phyloP scores from a whole-genome alignment of 108 stramenopile genomes.

The Nitzschia sp. region DNA sequence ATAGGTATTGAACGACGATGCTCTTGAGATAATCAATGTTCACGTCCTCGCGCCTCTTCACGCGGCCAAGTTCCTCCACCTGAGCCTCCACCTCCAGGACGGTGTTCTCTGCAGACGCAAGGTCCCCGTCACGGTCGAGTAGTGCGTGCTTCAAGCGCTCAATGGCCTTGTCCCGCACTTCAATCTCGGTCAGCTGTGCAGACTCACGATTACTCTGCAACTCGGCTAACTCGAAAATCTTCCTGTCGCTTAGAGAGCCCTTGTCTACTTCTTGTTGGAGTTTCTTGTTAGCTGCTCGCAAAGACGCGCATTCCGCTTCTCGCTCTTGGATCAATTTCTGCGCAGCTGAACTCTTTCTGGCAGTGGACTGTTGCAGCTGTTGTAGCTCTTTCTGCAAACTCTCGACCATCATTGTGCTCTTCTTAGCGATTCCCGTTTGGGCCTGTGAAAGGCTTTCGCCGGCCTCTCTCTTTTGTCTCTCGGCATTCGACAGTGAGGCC shows the following conservation, averaged over 20 bases:
- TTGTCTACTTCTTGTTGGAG: conserved; percentile 86
- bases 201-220: conserved; percentile 88
- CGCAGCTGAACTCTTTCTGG: conserved; percentile 82
- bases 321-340: conserved; percentile 79
- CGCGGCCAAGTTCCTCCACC: conserved; percentile 75
- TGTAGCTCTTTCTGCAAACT: conserved; percentile 74
- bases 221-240: conserved; percentile 86
- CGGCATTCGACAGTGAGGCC: conserved; percentile 39
- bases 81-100: conserved; percentile 68
- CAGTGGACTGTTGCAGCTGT: conserved; percentile 76
- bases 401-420: conserved; percentile 58
- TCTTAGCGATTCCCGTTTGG: conserved; percentile 56
- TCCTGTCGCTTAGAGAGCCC: conserved; percentile 82
- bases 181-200: conserved; percentile 68
- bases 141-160: conserved; percentile 64
- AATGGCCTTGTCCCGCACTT: conserved; percentile 75
- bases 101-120: conserved; percentile 69
- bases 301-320: conserved; percentile 70
- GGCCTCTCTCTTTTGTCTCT: conserved; percentile 47
- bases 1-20: conserved; percentile 88
- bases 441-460: conserved; percentile 50
- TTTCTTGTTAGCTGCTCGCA: conserved; percentile 68
- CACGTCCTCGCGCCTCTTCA: conserved; percentile 82
- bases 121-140: conserved; percentile 66
- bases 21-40: conserved; percentile 91